Evolutionary conservation across 208 protist genomes (phyloP), one percentile per base, ranked within the genome.

Genomic region (Phytomonas francai): DNA sequence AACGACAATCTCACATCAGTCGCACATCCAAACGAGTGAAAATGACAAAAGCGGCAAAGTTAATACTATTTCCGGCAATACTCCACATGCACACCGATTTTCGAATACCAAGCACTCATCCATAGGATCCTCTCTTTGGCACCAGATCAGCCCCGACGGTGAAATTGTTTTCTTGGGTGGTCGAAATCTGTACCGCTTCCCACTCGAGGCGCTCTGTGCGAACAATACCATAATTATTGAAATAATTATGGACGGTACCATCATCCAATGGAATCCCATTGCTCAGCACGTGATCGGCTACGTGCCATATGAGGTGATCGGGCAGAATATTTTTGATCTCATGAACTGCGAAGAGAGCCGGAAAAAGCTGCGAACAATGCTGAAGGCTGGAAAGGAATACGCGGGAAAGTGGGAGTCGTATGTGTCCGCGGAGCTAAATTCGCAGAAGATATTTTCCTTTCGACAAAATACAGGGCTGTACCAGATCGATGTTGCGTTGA

Each of bases 151-250:
- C 68, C 74, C 84, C 5, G 65, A 80, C 1, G 90, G 90, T 9
- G 90, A 95, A 70, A 82, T 93, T 60, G 70, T 93, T 36, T 95
- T 88, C 73, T 85, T 81, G 14, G 87, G 87, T 56, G 91, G 89
- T 65, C 74, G 74, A 27, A 87, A 92, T 71, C 58, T 89, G 28
- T 95, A 92, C 77, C 85, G 85, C 59, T 95, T 95, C 76, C 78
- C 83, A 25, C 64, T 78, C 2, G 59, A 79, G 22, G 82, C 84
- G 30, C 70, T 95, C 36, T 69, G 70, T 7, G 29, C 77, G 16
- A 81, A 69, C 59, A 76, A 83, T 59, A 87, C 32, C 32, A 84
- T 93, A 45, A 56, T 91, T 19, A 87, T 95, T 58, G 81, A 77
- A 42, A 80, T 93, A 33, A 76, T 95, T 14, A 76, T 77, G 30